Evolutionary conservation across 1,284 basidiomycete species (phyloP), one percentile per base, ranked within the genome.

Genomic region (Heimioporus retisporus): DNA sequence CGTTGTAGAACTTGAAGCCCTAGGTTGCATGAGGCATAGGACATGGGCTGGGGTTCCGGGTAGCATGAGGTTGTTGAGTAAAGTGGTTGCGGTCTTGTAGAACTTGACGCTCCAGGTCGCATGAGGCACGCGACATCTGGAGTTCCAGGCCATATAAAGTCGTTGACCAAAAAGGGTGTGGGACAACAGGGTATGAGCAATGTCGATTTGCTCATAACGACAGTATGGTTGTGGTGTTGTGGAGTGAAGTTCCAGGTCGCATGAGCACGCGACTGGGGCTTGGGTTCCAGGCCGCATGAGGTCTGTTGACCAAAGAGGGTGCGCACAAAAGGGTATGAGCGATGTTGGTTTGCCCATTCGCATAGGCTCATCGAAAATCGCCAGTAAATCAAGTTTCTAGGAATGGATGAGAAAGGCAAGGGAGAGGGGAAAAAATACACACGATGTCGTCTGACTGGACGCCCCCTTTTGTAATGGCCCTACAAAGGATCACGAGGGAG

Each of bases 381-480:
- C 75, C 2, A 80, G 59, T 25, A 84, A 44, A 70, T 86, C 85
- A 31, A 78, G 76, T 71, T 74, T 79, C 84, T 86, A 60, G 14
- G 59, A 51, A 16, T 21, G 60, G 13, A 44, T 66, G 56, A 72
- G 58, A 44, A 42, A 35, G 54, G 63, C n/a, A 58, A 58, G 14
- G 15, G 28, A 25, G 44, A 48, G 3, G 31, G 5, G 21, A 56
- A 55, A 11, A 62, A 56, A 50, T 23, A 78, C 83, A 60, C 74
- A 88, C 88, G 31, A 82, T 77, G 46, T 82, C 80, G 7, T 84
- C 81, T 23, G 77, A 75, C 60, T 82, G 73, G 16, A 88, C 60
- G 68, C 89, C 87, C 4, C 73, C 69, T 66, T 74, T 11, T 40
- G 35, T 40, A 40, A 40, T 40, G 35, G 35, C 2, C 35, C 35